Evolutionary conservation across 2,329 filamentous ascomycete genomes (phyloP).

Genomic region (Cercospora zeina): DNA sequence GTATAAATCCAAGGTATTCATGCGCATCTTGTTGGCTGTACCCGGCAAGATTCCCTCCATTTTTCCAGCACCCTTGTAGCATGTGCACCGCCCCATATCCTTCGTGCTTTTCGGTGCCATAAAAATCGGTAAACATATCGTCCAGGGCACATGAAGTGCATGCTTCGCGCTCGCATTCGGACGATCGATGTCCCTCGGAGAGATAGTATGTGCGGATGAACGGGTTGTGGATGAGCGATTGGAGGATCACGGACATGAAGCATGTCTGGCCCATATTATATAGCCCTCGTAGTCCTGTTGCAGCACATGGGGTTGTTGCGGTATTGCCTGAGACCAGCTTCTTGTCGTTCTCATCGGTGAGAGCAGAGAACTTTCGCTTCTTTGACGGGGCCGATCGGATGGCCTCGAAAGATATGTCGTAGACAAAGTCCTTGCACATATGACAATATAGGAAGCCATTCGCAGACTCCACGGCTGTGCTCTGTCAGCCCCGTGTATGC

Average conservation of each 20-base stretch:
- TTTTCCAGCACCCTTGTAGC: constrained; percentile 86
- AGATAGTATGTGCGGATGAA: constrained; percentile 90
- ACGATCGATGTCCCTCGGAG: constrained; percentile 79
- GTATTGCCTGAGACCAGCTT: constrained; percentile 77
- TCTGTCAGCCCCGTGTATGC: constrained; percentile 12
- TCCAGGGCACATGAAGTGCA: constrained; percentile 63
- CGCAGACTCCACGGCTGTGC: constrained; percentile 71
- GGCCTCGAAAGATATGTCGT: constrained; percentile 77
- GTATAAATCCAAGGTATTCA: constrained; percentile 93
- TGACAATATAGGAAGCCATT: constrained; percentile 76
- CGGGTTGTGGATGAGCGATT: constrained; percentile 91
- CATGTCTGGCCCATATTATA: constrained; percentile 99
- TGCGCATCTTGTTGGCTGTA: constrained; percentile 97
- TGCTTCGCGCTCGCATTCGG: constrained; percentile 63
- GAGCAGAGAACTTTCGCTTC: constrained; percentile 62
- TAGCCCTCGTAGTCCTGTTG: constrained; percentile 83
- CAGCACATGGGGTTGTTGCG: constrained; percentile 75
- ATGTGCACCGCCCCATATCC: constrained; percentile 90
- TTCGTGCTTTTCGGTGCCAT: constrained; percentile 74
- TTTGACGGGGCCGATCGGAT: constrained; percentile 62
- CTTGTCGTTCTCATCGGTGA: constrained; percentile 58
- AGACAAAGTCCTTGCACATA: constrained; percentile 78
- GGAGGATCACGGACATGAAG: constrained; percentile 95
- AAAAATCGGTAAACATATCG: constrained; percentile 64
- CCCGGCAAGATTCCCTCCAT: constrained; percentile 66